Conservation (phyloP, 1,284 basidiomycete species). For the Leccinum griseonigrum region DNA sequence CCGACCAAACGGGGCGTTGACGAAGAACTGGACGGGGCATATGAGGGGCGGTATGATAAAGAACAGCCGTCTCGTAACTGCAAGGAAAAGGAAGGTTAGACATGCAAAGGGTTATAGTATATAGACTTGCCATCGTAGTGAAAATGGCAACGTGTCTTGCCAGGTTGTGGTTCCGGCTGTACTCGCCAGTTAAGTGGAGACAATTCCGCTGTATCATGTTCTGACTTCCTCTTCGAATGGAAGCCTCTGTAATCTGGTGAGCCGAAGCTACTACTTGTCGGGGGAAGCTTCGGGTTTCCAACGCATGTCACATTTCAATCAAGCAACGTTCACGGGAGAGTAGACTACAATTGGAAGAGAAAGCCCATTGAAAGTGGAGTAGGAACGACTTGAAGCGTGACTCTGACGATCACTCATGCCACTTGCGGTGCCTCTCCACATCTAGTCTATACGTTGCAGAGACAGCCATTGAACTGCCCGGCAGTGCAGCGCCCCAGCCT, state of each 20-base stretch:
- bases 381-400: too few relatives aligned
- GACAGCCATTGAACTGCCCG: not conserved
- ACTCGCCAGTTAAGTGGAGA: too few relatives aligned
- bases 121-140: too few relatives aligned
- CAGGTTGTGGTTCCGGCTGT: too few relatives aligned
- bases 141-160: too few relatives aligned
- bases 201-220: too few relatives aligned
- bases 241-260: not conserved
- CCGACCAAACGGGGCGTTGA: constrained; percentile 76
- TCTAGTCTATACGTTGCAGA: not conserved
- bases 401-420: not conserved
- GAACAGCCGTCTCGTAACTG: constrained; percentile 34
- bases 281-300: too few relatives aligned
- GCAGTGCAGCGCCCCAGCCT: not conserved
- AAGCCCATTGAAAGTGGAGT: too few relatives aligned
- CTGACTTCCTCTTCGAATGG: not conserved
- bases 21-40: constrained; percentile 37
- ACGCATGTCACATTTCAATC: too few relatives aligned
- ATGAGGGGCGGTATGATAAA: constrained; percentile 20
- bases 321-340: not conserved
- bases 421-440: too few relatives aligned
- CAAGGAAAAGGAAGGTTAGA: not conserved
- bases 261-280: too few relatives aligned
- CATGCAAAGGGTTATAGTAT: too few relatives aligned
- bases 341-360: not conserved